Percentiles rank a stretch among this genome's conserved stretches.
phyloP scores from a whole-genome alignment of 2,329 filamentous ascomycete species.

The Colletotrichum coccodes region DNA sequence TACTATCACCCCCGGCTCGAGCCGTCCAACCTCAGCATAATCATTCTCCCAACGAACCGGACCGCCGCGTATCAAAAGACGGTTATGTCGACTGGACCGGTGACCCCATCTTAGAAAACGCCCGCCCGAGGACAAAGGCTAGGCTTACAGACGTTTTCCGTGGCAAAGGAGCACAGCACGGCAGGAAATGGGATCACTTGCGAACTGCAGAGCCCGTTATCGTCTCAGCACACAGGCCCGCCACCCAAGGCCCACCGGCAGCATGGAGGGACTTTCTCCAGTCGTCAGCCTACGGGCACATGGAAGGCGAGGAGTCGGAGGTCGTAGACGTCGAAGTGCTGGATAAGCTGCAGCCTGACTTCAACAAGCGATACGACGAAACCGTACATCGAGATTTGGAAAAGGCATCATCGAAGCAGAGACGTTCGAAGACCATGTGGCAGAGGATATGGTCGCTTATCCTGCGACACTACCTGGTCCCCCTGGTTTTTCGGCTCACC shows the following conservation, averaged over 20 bases:
- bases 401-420: constrained; percentile 37
- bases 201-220: constrained; percentile 69
- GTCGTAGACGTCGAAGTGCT: constrained; percentile 58
- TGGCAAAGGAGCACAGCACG: constrained; percentile 57
- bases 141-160: constrained; percentile 58
- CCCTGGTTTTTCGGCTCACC: constrained; percentile 82
- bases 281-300: constrained; percentile 62
- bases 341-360: constrained; percentile 57
- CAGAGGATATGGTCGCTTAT: constrained; percentile 75
- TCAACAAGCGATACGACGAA: constrained; percentile 50
- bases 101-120: constrained; percentile 48
- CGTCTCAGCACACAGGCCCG: constrained; percentile 58
- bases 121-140: constrained; percentile 43
- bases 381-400: constrained; percentile 41
- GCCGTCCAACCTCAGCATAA: constrained; percentile 54
- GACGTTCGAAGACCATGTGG: constrained; percentile 46
- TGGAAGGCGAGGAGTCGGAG: constrained; percentile 57
- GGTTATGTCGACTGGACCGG: constrained; percentile 54
- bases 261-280: constrained; percentile 65
- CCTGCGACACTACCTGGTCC: constrained; percentile 85
- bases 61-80: constrained; percentile 58
- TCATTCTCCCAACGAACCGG: constrained; percentile 48
- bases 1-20: constrained; percentile 51
- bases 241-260: constrained; percentile 50
- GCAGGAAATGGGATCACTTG: constrained; percentile 69